Conservation (phyloP, 1,139 yeast species). For the Citeromyces hawaiiensis region DNA sequence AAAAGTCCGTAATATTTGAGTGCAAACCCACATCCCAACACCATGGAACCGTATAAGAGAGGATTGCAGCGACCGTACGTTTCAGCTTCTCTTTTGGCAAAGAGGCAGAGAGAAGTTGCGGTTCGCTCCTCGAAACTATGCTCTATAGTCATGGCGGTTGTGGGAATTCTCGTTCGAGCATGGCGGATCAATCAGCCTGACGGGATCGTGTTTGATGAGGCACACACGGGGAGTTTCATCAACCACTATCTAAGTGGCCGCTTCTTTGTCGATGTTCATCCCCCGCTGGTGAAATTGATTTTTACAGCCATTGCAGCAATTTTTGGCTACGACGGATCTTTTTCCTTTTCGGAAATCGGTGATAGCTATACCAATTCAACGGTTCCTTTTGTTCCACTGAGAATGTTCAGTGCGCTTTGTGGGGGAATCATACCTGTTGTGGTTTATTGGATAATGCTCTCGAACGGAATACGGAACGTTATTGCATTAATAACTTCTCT, state of each 20-base stretch:
- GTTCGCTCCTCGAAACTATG: neutral
- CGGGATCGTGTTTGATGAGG: constrained; percentile 45
- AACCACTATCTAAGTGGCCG: constrained; percentile 48
- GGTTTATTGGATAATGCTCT: constrained; percentile 34
- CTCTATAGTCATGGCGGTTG: neutral
- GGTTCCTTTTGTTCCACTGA: constrained; percentile 30
- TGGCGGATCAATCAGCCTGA: constrained; percentile 24
- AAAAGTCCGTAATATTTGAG: too few species aligned
- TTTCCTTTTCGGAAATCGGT: constrained; percentile 19
- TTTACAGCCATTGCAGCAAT: constrained; percentile 27
- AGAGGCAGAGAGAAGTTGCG: neutral
- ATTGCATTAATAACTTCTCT: constrained; percentile 31
- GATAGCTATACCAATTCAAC: constrained; percentile 14
- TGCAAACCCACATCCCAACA: neutral
- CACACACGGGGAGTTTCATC: constrained; percentile 59
- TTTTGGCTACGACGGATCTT: constrained; percentile 32
- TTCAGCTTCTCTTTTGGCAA: neutral
- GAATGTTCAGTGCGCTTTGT: constrained; percentile 39
- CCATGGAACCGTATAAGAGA: constrained; percentile 1
- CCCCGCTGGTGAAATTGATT: constrained; percentile 43
- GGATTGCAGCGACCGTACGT: constrained; percentile 2
- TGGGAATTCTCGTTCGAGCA: constrained; percentile 12
- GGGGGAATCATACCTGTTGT: constrained; percentile 32
- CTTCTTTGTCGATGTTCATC: constrained; percentile 47
- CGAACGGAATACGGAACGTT: constrained; percentile 26